Base-by-base conservation (phyloP, 306 rosid species). In the Bauhinia variegata region DNA sequence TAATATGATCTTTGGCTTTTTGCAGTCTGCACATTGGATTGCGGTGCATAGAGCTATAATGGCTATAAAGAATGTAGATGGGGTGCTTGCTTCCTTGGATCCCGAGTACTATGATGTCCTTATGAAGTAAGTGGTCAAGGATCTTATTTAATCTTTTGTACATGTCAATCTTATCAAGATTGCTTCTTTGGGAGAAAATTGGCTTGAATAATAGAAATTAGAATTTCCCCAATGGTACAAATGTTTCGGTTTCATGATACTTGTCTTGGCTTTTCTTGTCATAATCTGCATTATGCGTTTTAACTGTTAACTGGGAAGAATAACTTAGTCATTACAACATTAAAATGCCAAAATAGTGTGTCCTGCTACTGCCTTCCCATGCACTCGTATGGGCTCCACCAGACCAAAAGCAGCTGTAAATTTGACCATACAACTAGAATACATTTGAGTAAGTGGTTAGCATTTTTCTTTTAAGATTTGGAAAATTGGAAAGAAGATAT, bases 1-100 rank as follows among this genome's bases (percentile, higher is more conserved):
- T 75, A 28, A 73, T 55, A 42, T 55, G 71, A 4, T 16, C 13
- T 58, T 48, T n/a, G 47, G 36, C 19, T 60, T 64, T 58, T 44
- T 73, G 72, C 78, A 93, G 98, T 88, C 98, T 8, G 97, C 95
- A 16, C 91, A 90, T 75, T 93, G 98, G 98, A 78, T 93, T 63
- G 96, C 75, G 48, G 97, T 93, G 75, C 98, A 93, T 63, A 86
- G 92, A 87, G 91, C 98, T 78, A 64, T 93, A 44, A 93, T 89
- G 98, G 96, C 98, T n/a, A 93, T 89, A 63, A 89, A 90, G 76
- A 96, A 90, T 71, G 91, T 90, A 54, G 98, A 89, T 78, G 98
- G 88, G 30, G 77, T 92, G 93, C 95, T 92, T 59, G 81, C 96
- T 78, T 88, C 96, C 48, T 75, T 93, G 86, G 98, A 93, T 83